Evolutionary conservation across 805 yeast genomes (phyloP).

Genomic region (Zygotorulaspora florentina): DNA sequence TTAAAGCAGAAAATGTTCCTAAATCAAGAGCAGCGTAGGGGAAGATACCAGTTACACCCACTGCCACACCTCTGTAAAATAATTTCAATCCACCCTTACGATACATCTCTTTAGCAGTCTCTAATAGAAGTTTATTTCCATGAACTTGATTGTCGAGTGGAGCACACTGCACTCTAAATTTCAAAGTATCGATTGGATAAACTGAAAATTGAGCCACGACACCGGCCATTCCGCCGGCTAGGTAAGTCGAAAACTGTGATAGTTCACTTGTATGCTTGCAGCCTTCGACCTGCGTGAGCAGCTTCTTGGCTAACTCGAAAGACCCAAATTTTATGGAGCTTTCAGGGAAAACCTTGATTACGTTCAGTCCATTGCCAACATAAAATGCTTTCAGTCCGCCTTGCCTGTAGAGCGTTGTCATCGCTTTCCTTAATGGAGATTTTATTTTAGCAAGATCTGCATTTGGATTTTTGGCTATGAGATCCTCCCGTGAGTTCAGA

Average conservation of each 20-base stretch:
- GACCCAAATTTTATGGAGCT: slow-evolving; percentile 97
- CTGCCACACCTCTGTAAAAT: slow-evolving; percentile 83
- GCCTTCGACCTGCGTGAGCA: slow-evolving; percentile 73
- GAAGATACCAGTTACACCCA: slow-evolving; percentile 93
- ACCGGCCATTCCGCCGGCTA: slow-evolving; percentile 96
- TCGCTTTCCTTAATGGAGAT: slow-evolving; percentile 78
- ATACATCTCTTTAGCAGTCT: slow-evolving; percentile 76
- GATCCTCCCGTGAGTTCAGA: slow-evolving; percentile 49
- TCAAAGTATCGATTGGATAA: slow-evolving; percentile 92
- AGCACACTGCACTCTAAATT: slow-evolving; percentile 91
- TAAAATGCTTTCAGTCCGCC: slow-evolving; percentile 88
- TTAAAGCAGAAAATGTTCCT: slow-evolving; percentile 87
- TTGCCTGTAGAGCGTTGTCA: slow-evolving; percentile 72
- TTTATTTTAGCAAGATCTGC: slow-evolving; percentile 45
- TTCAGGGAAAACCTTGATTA: slow-evolving; percentile 92
- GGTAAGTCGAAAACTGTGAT: slow-evolving; percentile 72
- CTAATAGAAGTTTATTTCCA: slow-evolving; percentile 57
- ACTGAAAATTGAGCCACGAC: slow-evolving; percentile 88
- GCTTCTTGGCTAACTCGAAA: slow-evolving; percentile 78
- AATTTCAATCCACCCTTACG: slow-evolving; percentile 68
- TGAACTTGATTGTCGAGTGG: slow-evolving; percentile 57
- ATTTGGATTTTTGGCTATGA: slow-evolving; percentile 41
- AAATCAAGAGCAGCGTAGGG: slow-evolving; percentile 96
- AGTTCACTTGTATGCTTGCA: slow-evolving; percentile 63
- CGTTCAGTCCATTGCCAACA: slow-evolving; percentile 92